Base-by-base conservation (phyloP, 2,329 filamentous ascomycete species). In the Microdochium paspali region DNA sequence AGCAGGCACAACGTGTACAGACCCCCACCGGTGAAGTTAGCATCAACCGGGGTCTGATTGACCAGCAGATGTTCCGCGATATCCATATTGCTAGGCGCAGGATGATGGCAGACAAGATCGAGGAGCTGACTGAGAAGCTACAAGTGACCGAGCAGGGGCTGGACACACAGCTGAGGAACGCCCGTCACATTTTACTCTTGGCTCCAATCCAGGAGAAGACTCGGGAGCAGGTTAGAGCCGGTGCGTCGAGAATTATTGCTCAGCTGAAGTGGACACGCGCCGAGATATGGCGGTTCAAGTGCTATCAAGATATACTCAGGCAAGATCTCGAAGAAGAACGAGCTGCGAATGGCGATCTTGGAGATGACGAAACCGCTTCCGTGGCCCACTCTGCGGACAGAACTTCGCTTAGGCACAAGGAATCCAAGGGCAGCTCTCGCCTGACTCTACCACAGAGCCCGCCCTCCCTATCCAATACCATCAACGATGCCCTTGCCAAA, bases 241-340 rank as follows among this genome's bases (percentile, higher is more conserved):
- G 89, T 18, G 91, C 93, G 20, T 88, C 84, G 5, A 82, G 85
- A 7, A 84, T 95, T 67, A 83, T 90, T 48, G 89, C 89, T 3
- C 90, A 91, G 61, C 69, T 98, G 50, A 95, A 93, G 62, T 96
- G 91, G 91, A 83, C 85, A n/a, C 79, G 91, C 51, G 85, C 94
- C 62, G 89, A 95, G 54, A 93, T 96, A 20, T 96, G 90, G 89
- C 86, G 84, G 47, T 79, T 91, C 57, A 91, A 82, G 59, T 96
- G 90, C 54, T 90, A 98, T 64, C 83, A 85, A 39, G 91, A 96
- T 57, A 90, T 97, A 50, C 70, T 98, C 20, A 73, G 82, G 4
- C 77, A 90, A 65, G 93, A 98, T 61, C 70, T 97, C 9, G 85
- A 91, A 47, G 88, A 95, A 55, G 90, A 95, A 58, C 72, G 63